These are phyloP conservation scores for Apodospora peruviana DNA, from an alignment of 495 filamentous ascomycete genomes.

Conservation along the genomic window DNA sequence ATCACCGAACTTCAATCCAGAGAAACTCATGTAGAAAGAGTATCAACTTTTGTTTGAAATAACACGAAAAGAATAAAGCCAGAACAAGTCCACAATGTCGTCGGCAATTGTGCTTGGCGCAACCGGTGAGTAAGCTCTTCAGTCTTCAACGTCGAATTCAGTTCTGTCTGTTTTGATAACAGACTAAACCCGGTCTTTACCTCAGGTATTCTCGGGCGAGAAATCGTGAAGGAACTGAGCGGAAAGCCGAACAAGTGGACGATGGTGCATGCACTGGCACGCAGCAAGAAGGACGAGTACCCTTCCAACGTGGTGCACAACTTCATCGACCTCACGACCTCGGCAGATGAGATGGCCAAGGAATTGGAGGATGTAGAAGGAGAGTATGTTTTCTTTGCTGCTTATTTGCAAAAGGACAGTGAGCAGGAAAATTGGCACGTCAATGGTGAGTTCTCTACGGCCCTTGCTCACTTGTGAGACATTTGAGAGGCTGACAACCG, in stretches of 20 bases:
- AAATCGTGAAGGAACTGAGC: slow-evolving; percentile 37
- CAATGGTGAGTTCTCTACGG: slow-evolving; percentile 20
- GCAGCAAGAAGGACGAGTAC: slow-evolving; percentile 34
- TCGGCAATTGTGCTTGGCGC: slow-evolving; percentile 18
- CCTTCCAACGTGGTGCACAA: slow-evolving; percentile 41
- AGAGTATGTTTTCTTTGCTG: slow-evolving; percentile 45
- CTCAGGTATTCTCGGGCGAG: slow-evolving; percentile 44
- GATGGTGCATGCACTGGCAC: slow-evolving; percentile 39
- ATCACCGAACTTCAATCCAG: no score
- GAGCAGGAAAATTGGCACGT: slow-evolving; percentile 40
- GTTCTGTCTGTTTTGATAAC: no score
- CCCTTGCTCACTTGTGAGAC: not conserved
- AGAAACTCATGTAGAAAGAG: not conserved
- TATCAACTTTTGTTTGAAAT: not conserved
- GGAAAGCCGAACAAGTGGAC: slow-evolving; percentile 33
- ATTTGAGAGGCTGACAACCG: not conserved
- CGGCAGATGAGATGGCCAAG: slow-evolving; percentile 38
- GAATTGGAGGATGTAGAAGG: slow-evolving; percentile 33
- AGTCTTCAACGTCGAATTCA: not conserved
- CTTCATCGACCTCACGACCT: slow-evolving; percentile 37
- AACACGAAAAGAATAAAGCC: not conserved
- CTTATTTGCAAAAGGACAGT: slow-evolving; percentile 40
- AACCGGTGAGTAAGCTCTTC: slow-evolving; percentile 10
- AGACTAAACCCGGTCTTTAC: not conserved
- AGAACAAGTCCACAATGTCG: slow-evolving; percentile 5